Conservation (phyloP, 2,329 filamentous ascomycete genomes). For the Rhexocercosporidium sp. region DNA sequence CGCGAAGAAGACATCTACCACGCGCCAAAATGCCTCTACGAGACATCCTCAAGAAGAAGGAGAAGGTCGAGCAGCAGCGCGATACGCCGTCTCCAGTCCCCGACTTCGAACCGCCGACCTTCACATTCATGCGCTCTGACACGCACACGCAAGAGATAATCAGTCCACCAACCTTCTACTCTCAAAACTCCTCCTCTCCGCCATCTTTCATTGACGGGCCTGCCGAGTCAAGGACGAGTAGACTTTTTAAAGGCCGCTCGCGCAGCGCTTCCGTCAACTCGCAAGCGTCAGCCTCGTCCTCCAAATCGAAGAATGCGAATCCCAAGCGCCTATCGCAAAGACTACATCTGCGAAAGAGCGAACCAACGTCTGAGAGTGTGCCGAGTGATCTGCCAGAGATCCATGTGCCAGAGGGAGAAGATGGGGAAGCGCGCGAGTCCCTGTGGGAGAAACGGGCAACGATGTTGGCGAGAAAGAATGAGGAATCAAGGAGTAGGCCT, state of each 20-base stretch:
- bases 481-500: slow-evolving; percentile 48
- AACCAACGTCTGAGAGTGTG: slow-evolving; percentile 71
- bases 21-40: slow-evolving; percentile 59
- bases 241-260: slow-evolving; percentile 45
- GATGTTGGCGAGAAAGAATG: slow-evolving; percentile 74
- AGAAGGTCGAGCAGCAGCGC: slow-evolving; percentile 50
- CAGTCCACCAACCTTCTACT: slow-evolving; percentile 62
- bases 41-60: slow-evolving; percentile 67
- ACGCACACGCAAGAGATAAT: slow-evolving; percentile 82
- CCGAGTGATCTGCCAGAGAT: slow-evolving; percentile 83
- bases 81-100: slow-evolving; percentile 30
- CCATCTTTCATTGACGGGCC: slow-evolving; percentile 22
- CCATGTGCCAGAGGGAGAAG: slow-evolving; percentile 52
- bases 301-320: slow-evolving; percentile 28
- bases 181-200: slow-evolving; percentile 43
- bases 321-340: slow-evolving; percentile 66
- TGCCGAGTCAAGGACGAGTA: slow-evolving; percentile 40
- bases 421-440: slow-evolving; percentile 59
- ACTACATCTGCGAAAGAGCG: slow-evolving; percentile 67
- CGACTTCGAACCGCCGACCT: slow-evolving; percentile 51
- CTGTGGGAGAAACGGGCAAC: slow-evolving; percentile 95
- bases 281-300: slow-evolving; percentile 44
- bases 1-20: background rate
- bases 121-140: slow-evolving; percentile 87
- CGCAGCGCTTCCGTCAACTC: slow-evolving; percentile 51